phyloP scores from a whole-genome alignment of 2,329 filamentous ascomycete species.

The Pestalotiopsis sp. region DNA sequence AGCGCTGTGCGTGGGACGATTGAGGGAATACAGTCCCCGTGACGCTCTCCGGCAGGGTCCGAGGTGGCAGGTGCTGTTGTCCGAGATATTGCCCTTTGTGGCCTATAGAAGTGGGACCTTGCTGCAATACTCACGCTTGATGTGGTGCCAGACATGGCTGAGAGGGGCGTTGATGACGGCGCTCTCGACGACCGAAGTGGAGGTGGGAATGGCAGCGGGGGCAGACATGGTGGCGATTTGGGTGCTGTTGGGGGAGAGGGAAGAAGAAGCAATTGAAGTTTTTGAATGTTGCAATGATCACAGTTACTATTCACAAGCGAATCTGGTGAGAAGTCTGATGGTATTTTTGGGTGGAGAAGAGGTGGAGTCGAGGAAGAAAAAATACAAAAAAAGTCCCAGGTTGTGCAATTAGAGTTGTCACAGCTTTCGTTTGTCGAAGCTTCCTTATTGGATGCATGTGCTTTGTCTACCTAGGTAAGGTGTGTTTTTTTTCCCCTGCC shows the following conservation, averaged over 20 bases:
- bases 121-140: constrained; percentile 55
- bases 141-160: constrained; percentile 70
- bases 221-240: constrained; percentile 33
- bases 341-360: background rate
- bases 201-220: constrained; percentile 56
- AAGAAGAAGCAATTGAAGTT: background rate
- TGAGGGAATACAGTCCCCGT: background rate
- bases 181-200: constrained; percentile 66
- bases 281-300: background rate
- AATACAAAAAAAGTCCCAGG: background rate
- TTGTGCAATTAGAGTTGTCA: background rate
- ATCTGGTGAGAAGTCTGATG: background rate
- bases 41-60: background rate
- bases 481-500: background rate
- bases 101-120: background rate
- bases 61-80: background rate
- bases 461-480: background rate
- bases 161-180: constrained; percentile 70
- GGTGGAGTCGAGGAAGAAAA: background rate
- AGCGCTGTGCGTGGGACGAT: background rate
- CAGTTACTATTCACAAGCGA: background rate
- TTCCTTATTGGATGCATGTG: background rate
- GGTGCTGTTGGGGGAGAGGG: background rate
- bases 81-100: background rate
- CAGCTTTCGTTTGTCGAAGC: background rate